Conservation (phyloP, 805 yeast genomes). For the Metahyphopichia silvanorum region DNA sequence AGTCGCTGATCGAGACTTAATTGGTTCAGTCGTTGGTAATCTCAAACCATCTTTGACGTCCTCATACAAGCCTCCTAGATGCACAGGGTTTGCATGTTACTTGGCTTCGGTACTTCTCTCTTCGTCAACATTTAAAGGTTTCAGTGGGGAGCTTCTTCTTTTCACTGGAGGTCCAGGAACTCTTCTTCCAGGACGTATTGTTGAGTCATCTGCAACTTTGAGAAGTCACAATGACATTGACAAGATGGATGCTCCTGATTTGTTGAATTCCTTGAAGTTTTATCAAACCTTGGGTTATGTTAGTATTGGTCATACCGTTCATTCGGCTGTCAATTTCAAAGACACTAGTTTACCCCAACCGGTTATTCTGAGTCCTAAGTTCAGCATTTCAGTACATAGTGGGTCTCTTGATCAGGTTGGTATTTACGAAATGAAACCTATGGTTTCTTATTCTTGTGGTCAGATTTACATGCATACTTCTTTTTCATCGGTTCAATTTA, state of each 20-base stretch:
- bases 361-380: constrained; percentile 11
- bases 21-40: constrained; percentile 3
- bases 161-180: constrained; percentile 41
- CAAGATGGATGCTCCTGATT: constrained; percentile 25
- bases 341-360: constrained; percentile 9
- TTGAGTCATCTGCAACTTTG: constrained; percentile 15
- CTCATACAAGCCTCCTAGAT: constrained; percentile 28
- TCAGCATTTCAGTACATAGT: constrained; percentile 29
- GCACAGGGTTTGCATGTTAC: constrained; percentile 33
- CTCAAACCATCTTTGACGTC: constrained; percentile 22
- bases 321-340: constrained; percentile 9
- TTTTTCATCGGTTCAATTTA: constrained; percentile 22
- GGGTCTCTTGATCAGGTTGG: constrained; percentile 43
- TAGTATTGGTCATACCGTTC: constrained; percentile 24
- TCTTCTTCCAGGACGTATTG: constrained; percentile 31
- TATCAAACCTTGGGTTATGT: constrained; percentile 24
- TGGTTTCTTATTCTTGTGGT: constrained; percentile 33
- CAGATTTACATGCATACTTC: constrained; percentile 24
- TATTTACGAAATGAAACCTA: constrained; percentile 37
- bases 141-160: constrained; percentile 23
- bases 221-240: constrained; percentile 35
- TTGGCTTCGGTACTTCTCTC: constrained; percentile 19
- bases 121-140: constrained; percentile 13
- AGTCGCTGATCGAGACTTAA: constrained; percentile 3
- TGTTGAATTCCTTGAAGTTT: constrained; percentile 23